Base-by-base conservation (phyloP, 768 basidiomycete genomes). In the Phaffia tasmanica region DNA sequence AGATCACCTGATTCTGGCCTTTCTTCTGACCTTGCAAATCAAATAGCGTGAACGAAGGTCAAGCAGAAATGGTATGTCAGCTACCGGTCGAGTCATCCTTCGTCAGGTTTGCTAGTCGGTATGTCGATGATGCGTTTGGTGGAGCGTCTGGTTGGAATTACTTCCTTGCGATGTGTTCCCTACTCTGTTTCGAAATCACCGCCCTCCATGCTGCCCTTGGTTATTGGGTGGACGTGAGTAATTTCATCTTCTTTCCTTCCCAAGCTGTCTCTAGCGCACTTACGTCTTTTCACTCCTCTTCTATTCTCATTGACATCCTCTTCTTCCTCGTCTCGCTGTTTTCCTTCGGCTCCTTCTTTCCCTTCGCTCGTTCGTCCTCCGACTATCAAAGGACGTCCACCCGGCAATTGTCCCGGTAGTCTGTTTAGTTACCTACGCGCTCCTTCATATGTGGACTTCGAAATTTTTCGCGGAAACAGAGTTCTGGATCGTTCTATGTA, bases 401-500 rank as follows among this genome's bases (percentile, higher is more conserved):
- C 35, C 35, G 35, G 35, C 35, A 42, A 42, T 42, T 42, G 35
- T 42, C 35, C 35, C 35, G 11, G 35, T 42, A 42, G 35, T 42
- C 35, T 42, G 35, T 42, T 5, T 42, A 42, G 35, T 42, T 11
- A 42, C 35, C 4, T 42, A 42, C 11, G 35, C 35, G 35, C 35
- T 42, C 11, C 35, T 42, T 42, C 35, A 42, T 42, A 42, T 42
- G 35, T 42, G 35, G 35, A 5, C 35, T 42, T 42, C 35, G 11
- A 42, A 42, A 42, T 5, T 42, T 11, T 42, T 42, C 35, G 35
- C 35, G 35, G 81, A 83, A 73, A 80, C 81, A 7, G 82, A 42
- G 35, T 42, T 42, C 70, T 83, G 82, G 81, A 74, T 83, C 11
- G 78, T 81, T 27, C 69, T 80, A 19, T 81, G 81, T 29, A 83